Evolutionary conservation across 345 rosid species (phyloP).

Genomic region (Lagerstroemia speciosa): DNA sequence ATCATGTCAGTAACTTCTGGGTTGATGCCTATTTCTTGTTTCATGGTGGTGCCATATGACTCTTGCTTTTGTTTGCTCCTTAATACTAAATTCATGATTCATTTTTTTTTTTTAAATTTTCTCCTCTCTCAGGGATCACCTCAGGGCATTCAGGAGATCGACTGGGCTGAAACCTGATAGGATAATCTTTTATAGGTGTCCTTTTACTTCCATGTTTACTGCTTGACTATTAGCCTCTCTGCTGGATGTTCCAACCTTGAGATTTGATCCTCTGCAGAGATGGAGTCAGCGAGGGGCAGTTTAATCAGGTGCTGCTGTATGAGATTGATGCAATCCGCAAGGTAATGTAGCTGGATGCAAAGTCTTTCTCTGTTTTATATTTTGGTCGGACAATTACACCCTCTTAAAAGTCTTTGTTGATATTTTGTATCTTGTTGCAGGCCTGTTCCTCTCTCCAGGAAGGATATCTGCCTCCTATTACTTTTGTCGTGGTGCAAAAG

Average conservation of each 20-base stretch:
- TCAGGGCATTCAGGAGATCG: slow-evolving; percentile 30
- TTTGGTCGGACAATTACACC: background rate
- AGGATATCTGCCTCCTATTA: slow-evolving; percentile 42
- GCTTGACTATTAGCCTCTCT: background rate
- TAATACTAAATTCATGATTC: background rate
- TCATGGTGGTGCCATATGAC: too few species aligned
- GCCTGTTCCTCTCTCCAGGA: slow-evolving; percentile 57
- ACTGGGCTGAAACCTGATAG: slow-evolving; percentile 35
- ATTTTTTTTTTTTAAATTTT: too few species aligned
- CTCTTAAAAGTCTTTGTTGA: background rate
- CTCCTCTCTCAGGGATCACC: slow-evolving; percentile 39
- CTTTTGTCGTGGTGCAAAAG: slow-evolving; percentile 74
- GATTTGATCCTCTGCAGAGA: slow-evolving; percentile 33
- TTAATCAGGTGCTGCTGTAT: slow-evolving; percentile 48
- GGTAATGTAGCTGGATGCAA: slow-evolving; percentile 18
- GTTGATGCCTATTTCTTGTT: too few species aligned
- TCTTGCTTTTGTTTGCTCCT: background rate
- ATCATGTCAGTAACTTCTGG: slow-evolving; percentile 32
- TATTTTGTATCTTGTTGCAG: slow-evolving; percentile 16
- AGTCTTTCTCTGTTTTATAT: background rate
- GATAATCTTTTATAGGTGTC: slow-evolving; percentile 61
- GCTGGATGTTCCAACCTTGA: background rate
- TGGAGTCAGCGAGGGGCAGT: slow-evolving; percentile 83
- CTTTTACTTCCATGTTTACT: background rate
- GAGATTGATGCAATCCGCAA: slow-evolving; percentile 55